These are phyloP conservation scores for Rugosomyces carneus DNA, from an alignment of 1,284 basidiomycete genomes.

Conservation along the genomic window DNA sequence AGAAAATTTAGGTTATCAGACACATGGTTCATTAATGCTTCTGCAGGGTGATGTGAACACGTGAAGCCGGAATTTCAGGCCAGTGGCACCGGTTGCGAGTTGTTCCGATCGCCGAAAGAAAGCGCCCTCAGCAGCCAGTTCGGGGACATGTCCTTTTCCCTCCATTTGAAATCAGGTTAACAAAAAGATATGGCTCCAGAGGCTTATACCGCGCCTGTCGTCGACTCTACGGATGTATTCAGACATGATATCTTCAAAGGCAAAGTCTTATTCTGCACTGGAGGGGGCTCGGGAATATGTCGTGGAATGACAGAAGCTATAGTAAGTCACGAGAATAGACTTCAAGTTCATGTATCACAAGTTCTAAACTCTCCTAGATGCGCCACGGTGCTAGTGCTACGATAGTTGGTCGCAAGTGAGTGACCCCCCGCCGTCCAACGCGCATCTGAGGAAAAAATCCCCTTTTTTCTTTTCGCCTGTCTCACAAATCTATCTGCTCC, in stretches of 20 bases:
- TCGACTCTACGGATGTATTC: constrained; percentile 61
- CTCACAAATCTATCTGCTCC: background rate
- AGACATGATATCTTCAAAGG: constrained; percentile 80
- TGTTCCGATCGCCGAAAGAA: background rate
- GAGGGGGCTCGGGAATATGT: constrained; percentile 89
- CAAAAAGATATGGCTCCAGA: constrained; percentile 29
- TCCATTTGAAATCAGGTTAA: background rate
- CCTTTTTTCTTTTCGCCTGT: background rate
- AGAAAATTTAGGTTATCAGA: background rate
- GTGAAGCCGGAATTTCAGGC: background rate
- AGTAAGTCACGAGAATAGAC: constrained; percentile 34
- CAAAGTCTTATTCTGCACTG: constrained; percentile 92
- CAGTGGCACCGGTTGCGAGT: background rate
- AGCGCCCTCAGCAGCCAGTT: background rate
- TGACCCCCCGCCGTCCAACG: constrained; percentile 20
- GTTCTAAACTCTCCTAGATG: constrained; percentile 53
- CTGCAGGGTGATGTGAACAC: background rate
- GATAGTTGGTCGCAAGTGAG: constrained; percentile 85
- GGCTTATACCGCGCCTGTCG: constrained; percentile 37
- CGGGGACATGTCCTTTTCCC: background rate
- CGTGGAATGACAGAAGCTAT: constrained; percentile 81
- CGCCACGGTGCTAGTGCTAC: constrained; percentile 75
- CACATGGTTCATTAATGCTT: background rate
- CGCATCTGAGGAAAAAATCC: constrained; percentile 1
- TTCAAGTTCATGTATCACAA: constrained; percentile 1